Percentiles rank a stretch among this genome's conserved stretches.
Conservation (phyloP, 2,329 filamentous ascomycete genomes). For the Myotisia sp. region DNA sequence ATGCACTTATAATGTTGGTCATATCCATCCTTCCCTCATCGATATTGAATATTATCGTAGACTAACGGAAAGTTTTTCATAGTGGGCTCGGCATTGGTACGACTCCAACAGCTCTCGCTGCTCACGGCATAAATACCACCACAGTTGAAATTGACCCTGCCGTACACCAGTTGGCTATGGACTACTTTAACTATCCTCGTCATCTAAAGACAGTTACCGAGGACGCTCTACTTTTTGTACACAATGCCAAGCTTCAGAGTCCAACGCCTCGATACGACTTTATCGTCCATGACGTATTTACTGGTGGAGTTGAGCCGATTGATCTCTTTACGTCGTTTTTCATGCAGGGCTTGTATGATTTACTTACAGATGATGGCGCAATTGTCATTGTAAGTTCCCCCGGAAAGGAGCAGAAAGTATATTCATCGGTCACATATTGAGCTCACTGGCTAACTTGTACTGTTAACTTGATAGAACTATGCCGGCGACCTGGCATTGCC, state of each 20-base stretch:
- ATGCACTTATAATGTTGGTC: constrained; percentile 70
- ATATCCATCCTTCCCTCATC: not conserved
- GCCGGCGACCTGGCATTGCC: constrained; percentile 73
- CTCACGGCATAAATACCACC: constrained; percentile 81
- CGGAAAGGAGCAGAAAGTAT: not conserved
- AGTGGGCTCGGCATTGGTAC: constrained; percentile 88
- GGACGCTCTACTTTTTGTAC: constrained; percentile 61
- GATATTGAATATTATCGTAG: not conserved
- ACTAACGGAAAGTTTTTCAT: constrained; percentile 2
- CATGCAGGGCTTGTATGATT: constrained; percentile 50
- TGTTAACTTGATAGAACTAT: constrained; percentile 64
- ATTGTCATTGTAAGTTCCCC: constrained; percentile 64
- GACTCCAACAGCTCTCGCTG: constrained; percentile 69
- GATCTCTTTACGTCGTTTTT: constrained; percentile 81
- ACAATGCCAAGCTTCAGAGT: constrained; percentile 35
- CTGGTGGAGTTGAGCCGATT: constrained; percentile 82
- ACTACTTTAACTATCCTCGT: constrained; percentile 65
- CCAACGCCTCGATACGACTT: constrained; percentile 55
- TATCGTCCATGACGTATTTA: constrained; percentile 96
- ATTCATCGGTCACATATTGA: not conserved
- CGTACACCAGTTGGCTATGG: constrained; percentile 66
- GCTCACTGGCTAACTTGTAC: constrained; percentile 7
- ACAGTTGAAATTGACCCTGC: constrained; percentile 89
- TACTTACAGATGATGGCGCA: constrained; percentile 65
- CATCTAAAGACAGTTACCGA: constrained; percentile 69